Percentiles rank a stretch among this genome's conserved stretches.
Conservation (phyloP, 768 basidiomycete species). For the Rhizopogon vinicolor region DNA sequence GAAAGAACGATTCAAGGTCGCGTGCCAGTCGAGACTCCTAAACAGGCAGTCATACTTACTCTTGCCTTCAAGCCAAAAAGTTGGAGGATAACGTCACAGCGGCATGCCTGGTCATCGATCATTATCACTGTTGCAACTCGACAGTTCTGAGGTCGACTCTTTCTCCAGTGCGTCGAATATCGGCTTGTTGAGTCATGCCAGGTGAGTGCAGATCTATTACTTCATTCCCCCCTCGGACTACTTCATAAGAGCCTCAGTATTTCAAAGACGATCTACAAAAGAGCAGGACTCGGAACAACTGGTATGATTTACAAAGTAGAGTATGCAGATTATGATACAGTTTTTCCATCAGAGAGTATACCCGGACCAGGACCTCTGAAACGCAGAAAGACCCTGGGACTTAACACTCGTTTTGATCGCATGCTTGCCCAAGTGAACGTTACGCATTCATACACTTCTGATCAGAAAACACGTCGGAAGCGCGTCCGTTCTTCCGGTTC, state of each 20-base stretch:
- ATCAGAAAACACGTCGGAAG: slow-evolving; percentile 20
- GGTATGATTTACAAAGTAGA: not conserved
- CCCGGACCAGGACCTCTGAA: slow-evolving; percentile 28
- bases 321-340: not conserved
- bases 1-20: too few relatives aligned
- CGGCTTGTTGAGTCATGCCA: not conserved
- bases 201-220: not conserved
- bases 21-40: too few relatives aligned
- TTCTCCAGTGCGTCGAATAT: not conserved
- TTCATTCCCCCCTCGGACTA: not conserved
- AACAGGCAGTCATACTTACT: too few relatives aligned
- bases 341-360: slow-evolving; percentile 1
- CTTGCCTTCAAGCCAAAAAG: too few relatives aligned
- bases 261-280: slow-evolving; percentile 7
- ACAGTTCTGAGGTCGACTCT: not conserved
- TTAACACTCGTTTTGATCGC: slow-evolving; percentile 60
- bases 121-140: not conserved
- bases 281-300: not conserved
- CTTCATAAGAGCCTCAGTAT: slow-evolving; percentile 1
- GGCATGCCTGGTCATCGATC: not conserved
- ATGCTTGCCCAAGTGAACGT: slow-evolving; percentile 61
- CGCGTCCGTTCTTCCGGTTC: slow-evolving; percentile 38
- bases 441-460: slow-evolving; percentile 21
- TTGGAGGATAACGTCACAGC: not conserved
- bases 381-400: slow-evolving; percentile 41